phyloP scores from a whole-genome alignment of 1,284 basidiomycete genomes.

The Rhodotorula glutinis region DNA sequence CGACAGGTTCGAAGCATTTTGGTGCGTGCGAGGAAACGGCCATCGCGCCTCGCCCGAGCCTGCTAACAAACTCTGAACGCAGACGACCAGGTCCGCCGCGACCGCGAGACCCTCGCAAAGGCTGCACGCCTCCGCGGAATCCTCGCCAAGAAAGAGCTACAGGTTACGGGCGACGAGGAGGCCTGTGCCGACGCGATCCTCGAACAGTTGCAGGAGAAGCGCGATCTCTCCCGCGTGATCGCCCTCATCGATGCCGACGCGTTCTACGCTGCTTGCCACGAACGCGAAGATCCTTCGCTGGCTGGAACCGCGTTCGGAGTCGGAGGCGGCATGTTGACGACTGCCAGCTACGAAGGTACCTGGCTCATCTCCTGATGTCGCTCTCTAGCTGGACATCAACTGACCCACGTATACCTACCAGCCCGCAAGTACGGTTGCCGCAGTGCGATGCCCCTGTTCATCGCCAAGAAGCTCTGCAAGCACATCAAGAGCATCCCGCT shows the following conservation, averaged over 20 bases:
- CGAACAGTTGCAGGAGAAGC: conserved; percentile 63
- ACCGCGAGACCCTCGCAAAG: conserved; percentile 19
- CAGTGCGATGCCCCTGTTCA: conserved; percentile 60
- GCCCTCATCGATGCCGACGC: conserved; percentile 81
- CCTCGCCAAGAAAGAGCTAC: conserved; percentile 12
- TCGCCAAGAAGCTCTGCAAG: conserved; percentile 90
- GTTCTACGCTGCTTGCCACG: conserved; percentile 62
- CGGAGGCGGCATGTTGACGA: conserved; percentile 61
- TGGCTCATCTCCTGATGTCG: no score
- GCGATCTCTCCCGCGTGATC: conserved; percentile 78
- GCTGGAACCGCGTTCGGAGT: conserved; percentile 82
- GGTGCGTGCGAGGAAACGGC: conserved; percentile 51
- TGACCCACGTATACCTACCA: not conserved
- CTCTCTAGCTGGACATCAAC: not conserved
- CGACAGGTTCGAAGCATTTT: conserved; percentile 34
- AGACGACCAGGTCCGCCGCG: conserved; percentile 23
- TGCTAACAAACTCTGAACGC: not conserved
- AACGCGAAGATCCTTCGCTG: conserved; percentile 57
- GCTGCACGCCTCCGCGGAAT: conserved; percentile 1
- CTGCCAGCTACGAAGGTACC: conserved; percentile 72
- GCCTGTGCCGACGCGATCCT: conserved; percentile 63
- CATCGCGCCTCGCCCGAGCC: no score
- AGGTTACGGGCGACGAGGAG: conserved; percentile 16
- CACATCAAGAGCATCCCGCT: conserved; percentile 70
- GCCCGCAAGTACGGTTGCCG: conserved; percentile 72